Conservation (phyloP, 1,139 yeast species). For the Zygosaccharomyces sapae region DNA sequence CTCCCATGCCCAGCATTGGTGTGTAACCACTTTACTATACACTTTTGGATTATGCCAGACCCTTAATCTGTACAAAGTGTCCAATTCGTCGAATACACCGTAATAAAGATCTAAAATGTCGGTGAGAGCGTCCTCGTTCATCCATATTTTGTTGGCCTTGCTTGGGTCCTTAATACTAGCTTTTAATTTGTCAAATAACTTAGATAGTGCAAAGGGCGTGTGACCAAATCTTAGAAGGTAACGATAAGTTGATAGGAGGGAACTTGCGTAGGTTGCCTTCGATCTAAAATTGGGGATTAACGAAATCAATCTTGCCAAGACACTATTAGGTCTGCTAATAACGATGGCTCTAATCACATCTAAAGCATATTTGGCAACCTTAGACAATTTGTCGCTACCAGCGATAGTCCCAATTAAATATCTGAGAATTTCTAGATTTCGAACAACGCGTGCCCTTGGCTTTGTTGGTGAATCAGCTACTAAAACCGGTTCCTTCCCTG, state of each 20-base stretch:
- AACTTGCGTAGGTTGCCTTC: conserved; percentile 45
- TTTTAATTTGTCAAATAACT: conserved; percentile 24
- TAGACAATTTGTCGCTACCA: conserved; percentile 70
- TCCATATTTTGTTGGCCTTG: conserved; percentile 34
- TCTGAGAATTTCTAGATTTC: conserved; percentile 46
- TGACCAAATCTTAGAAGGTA: conserved; percentile 70
- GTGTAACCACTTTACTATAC: conserved; percentile 42
- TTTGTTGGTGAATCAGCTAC: neutral
- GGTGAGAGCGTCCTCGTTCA: conserved; percentile 44
- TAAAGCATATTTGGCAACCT: conserved; percentile 55
- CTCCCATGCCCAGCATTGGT: conserved; percentile 64
- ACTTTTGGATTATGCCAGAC: conserved; percentile 43
- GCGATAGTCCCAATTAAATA: conserved; percentile 50
- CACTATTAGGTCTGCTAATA: conserved; percentile 38
- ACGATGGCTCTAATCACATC: conserved; percentile 52
- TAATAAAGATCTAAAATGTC: conserved; percentile 56
- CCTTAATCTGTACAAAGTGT: conserved; percentile 51
- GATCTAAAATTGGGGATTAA: conserved; percentile 30
- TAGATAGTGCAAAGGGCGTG: conserved; percentile 53
- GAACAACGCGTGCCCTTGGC: conserved; percentile 8
- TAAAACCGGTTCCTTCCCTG: conserved; percentile 1
- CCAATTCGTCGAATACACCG: conserved; percentile 58
- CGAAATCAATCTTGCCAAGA: conserved; percentile 15
- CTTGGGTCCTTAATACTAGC: conserved; percentile 12
- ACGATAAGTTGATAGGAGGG: conserved; percentile 56